These are phyloP conservation scores for Stagonosporopsis vannaccii DNA, from an alignment of 2,329 filamentous ascomycete species.

Conservation along the genomic window DNA sequence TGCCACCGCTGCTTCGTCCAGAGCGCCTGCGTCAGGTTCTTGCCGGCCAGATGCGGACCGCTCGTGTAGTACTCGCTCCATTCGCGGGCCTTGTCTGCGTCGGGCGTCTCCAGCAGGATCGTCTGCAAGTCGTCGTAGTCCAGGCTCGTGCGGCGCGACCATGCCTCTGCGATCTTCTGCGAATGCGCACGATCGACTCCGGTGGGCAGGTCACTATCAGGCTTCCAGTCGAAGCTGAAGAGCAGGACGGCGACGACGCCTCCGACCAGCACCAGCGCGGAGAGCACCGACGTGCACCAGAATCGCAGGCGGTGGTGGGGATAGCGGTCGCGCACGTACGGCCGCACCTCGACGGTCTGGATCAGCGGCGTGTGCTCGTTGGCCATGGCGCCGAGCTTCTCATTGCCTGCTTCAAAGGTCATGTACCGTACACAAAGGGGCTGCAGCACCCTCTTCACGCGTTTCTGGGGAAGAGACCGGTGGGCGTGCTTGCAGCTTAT, in stretches of 20 bases:
- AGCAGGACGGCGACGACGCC: constrained; percentile 48
- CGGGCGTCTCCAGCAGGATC: constrained; percentile 62
- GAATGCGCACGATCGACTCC: constrained; percentile 29
- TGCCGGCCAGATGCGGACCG: constrained; percentile 60
- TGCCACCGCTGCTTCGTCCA: constrained; percentile 60
- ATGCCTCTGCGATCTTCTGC: constrained; percentile 43
- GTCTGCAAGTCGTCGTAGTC: constrained; percentile 63
- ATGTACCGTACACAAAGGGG: constrained; percentile 9
- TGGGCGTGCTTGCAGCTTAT: constrained; percentile 9
- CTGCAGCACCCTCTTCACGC: not conserved
- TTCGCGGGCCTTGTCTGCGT: constrained; percentile 58
- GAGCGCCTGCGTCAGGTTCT: constrained; percentile 60
- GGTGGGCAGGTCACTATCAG: constrained; percentile 3
- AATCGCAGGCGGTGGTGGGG: constrained; percentile 67
- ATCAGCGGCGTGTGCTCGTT: constrained; percentile 73
- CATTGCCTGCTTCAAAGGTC: constrained; percentile 30
- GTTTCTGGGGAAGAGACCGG: not conserved
- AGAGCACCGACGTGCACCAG: constrained; percentile 68
- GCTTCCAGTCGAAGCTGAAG: constrained; percentile 39
- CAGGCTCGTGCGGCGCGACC: constrained; percentile 56
- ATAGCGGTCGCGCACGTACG: constrained; percentile 57
- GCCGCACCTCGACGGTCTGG: constrained; percentile 65
- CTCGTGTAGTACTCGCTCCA: constrained; percentile 61
- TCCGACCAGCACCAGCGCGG: constrained; percentile 48
- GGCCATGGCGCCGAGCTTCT: constrained; percentile 49